A percentile compares a stretch with the other conserved stretches of the same genome.
Conservation (phyloP, 768 basidiomycete genomes). For the Phallus indusiatus region DNA sequence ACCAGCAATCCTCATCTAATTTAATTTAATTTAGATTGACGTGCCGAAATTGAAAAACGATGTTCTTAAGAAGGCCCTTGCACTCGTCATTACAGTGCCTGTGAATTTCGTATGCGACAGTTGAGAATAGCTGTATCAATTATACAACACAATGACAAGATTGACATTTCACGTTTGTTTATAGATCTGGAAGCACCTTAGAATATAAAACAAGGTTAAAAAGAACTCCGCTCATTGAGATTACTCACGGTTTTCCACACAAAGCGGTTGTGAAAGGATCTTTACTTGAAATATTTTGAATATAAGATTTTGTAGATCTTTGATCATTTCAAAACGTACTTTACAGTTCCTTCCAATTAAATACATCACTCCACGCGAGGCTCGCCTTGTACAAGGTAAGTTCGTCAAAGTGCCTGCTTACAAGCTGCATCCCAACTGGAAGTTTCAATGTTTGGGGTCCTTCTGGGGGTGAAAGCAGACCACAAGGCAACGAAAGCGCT, state of each 20-base stretch:
- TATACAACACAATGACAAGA: too few species aligned
- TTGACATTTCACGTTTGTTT: too few species aligned
- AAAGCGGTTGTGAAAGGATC: background rate
- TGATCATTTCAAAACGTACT: background rate
- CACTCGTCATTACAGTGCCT: too few species aligned
- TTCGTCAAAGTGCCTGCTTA: slow-evolving; percentile 18
- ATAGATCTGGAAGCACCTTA: too few species aligned
- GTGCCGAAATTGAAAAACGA: too few species aligned
- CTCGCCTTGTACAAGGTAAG: slow-evolving; percentile 6
- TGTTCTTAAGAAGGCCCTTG: too few species aligned
- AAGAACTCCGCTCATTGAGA: too few species aligned
- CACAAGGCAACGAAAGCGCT: slow-evolving; percentile 32
- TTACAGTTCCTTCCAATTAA: slow-evolving; percentile 3
- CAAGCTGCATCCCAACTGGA: slow-evolving; percentile 36
- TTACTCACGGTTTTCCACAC: background rate
- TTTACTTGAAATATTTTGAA: background rate
- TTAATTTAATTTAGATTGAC: too few species aligned
- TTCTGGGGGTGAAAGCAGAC: slow-evolving; percentile 27
- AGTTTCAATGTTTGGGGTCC: slow-evolving; percentile 26
- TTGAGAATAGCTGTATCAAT: too few species aligned
- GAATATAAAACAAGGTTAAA: too few species aligned
- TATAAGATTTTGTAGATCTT: background rate
- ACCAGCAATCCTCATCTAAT: too few species aligned
- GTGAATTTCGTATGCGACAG: too few species aligned
- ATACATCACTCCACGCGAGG: slow-evolving; percentile 2